Evolutionary conservation across 306 rosid genomes (phyloP), one percentile per base, ranked within the genome.

Genomic region (Coriaria nepalensis): DNA sequence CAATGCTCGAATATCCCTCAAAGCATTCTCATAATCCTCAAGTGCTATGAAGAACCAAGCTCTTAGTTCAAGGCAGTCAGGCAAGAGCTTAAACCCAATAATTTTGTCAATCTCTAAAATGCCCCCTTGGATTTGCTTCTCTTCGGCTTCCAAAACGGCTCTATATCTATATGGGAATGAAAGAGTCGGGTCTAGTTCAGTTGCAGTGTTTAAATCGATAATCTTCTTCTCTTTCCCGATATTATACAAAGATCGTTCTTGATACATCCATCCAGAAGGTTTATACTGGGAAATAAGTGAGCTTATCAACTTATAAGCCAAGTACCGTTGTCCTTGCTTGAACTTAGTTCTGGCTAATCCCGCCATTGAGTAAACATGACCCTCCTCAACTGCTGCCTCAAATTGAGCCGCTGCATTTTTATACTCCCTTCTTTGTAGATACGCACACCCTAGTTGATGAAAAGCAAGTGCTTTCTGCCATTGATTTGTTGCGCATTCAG

Each of bases 191-290:
- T 86, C 93, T 47, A 86, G 62, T 56, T 82, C 83, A 10, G 79
- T 79, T 54, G 96, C 86, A 11, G 79, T 68, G 11, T 49, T 43
- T 74, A 86, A 77, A 73, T 86, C 96, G 52, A 55, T 63, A 70
- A 66, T 61, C 79, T 75, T 86, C 79, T 75, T 86, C 75, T 86
- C 93, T 73, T 72, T 82, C 53, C 90, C 96, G 12, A 44, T 41
- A 60, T 79, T 72, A 62, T 86, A 86, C 66, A 86, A n/a, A 61
- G 96, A 67, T 47, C 93, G 79, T 55, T 86, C 96, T 64, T 82
- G 90, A 73, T 86, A 79, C 90, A 86, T 86, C 96, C 96, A 86
- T 0, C 94, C 96, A 70, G 64, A 79, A 2, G 96, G 83, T 53
- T 70, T 61, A 55, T 77, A 53, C 59, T 79, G 79, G 14, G 74